phyloP scores from a whole-genome alignment of 164 flowering plant species.

The Annona cherimola region DNA sequence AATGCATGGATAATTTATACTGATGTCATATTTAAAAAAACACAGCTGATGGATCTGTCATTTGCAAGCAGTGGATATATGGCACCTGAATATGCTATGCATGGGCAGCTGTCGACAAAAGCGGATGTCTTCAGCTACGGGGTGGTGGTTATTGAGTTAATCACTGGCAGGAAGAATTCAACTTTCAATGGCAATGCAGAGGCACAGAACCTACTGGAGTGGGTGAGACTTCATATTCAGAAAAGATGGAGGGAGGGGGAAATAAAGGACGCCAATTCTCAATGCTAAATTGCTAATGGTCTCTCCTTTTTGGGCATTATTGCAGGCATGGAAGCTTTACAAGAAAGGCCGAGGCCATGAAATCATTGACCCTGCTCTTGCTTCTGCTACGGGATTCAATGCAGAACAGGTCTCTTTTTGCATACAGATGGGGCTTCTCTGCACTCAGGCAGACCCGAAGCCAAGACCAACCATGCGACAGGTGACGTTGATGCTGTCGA shows the following conservation, averaged over 20 bases:
- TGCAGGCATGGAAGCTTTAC: conserved; percentile 67
- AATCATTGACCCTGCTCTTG: conserved; percentile 54
- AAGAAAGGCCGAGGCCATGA: conserved; percentile 58
- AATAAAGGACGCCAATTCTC: no score
- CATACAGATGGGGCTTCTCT: conserved; percentile 65
- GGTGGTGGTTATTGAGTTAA: conserved; percentile 75
- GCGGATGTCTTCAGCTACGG: conserved; percentile 93
- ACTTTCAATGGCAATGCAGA: conserved; percentile 21
- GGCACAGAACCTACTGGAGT: background rate
- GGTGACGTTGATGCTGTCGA: conserved; percentile 52
- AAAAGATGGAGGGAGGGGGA: no score
- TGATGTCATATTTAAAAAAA: no score
- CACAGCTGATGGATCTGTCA: no score
- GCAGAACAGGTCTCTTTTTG: conserved; percentile 55
- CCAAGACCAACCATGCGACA: conserved; percentile 64
- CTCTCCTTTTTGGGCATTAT: background rate
- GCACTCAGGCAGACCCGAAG: conserved; percentile 71
- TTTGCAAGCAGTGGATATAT: conserved; percentile 73
- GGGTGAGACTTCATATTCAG: background rate
- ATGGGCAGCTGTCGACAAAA: conserved; percentile 63
- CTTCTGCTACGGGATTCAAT: conserved; percentile 24
- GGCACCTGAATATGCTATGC: conserved; percentile 95
- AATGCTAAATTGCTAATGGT: background rate
- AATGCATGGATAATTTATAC: no score
- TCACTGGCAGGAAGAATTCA: conserved; percentile 75